Evolutionary conservation across 129 eudicot species (phyloP), one percentile per base, ranked within the genome.

Genomic region (Saussurea involucrata): DNA sequence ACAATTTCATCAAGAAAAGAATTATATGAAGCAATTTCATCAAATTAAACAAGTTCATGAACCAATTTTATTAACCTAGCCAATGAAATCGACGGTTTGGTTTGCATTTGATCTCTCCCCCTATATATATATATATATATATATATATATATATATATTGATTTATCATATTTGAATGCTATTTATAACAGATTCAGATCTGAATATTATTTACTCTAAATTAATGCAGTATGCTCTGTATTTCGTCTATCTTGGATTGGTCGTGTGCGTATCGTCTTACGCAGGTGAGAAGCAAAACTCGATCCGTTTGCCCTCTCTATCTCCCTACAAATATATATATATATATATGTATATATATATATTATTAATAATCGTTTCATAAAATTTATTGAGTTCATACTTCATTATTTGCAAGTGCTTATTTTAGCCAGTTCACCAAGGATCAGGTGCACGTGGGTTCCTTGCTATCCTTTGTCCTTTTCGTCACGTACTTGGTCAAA

Each of bases 201-300:
- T 77, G 75, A 49, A 71, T 76, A 17, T 18, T 64, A 33, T 63
- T 34, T 68, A 24, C 20, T 70, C 13, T 44, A 3, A 40, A 17
- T 37, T 40, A 49, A 61, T 93, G 96, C 97, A 95, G 99, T 95
- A 95, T 72, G 91, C 99, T 80, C 85, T 95, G 82, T 95, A 92
- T 78, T 95, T 95, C 80, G 96, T 95, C n/a, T 95, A 95, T 65
- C 96, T 95, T 66, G 99, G 99, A 46, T 83, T 92, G 88, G 81
- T 95, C n/a, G 99, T 95, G 29, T 95, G 97, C 75, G 85, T 87
- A 20, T 89, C 99, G 28, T 95, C 99, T 8, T 95, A 95, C 75
- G 97, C 99, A 55, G 99, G 99, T 95, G 72, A 76, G 77, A 55
- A 66, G 34, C 68, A 69, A 34, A 66, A 24, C 79, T 72, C 68